Evolutionary conservation across 2,329 filamentous ascomycete species (phyloP), one percentile per base, ranked within the genome.

Genomic region (Cercospora sp.): DNA sequence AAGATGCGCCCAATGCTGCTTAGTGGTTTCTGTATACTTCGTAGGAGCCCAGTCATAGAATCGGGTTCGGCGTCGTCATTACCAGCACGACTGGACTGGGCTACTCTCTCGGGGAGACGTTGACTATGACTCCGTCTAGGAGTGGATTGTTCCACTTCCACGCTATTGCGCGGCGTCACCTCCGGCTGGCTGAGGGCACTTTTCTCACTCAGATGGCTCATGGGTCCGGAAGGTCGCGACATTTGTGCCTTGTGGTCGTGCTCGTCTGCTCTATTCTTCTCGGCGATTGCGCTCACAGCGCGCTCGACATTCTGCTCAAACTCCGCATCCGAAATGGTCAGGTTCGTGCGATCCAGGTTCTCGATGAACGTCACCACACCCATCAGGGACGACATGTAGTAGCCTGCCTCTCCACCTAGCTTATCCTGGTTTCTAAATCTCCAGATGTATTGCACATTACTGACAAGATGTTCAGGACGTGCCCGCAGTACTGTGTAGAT

Each of bases 391-490:
- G 94, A 98, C 65, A 99, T 87, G 80, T 99, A 99, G 80, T 99
- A 99, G 12, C 95, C 95, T 13, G 95, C 94, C 83, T 99, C 95
- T n/a, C 95, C 95, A 26, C 91, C 92, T 1, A 99, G 88, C 79
- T 98, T 98, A 63, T 99, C 95, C 80, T 97, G 95, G 76, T 98
- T 97, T 62, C 95, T 89, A 82, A 99, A 99, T 57, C 96, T 90
- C 62, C 98, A 84, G 71, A 99, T 98, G 79, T 99, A 99, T 80
- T 99, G 95, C 3, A 99, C 92, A 79, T 99, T 99, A 67, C 94
- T 97, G 28, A 98, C 94, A 36, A 99, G 83, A 79, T 98, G 93
- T 69, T 97, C 94, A 0, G 95, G 95, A 74, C 97, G 97, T 55
- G 93, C 93, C 80, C 95, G 92, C 28, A 99, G 84, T 12, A 98